Conservation (phyloP, 768 basidiomycete genomes). For the Butyriboletus loyo region DNA sequence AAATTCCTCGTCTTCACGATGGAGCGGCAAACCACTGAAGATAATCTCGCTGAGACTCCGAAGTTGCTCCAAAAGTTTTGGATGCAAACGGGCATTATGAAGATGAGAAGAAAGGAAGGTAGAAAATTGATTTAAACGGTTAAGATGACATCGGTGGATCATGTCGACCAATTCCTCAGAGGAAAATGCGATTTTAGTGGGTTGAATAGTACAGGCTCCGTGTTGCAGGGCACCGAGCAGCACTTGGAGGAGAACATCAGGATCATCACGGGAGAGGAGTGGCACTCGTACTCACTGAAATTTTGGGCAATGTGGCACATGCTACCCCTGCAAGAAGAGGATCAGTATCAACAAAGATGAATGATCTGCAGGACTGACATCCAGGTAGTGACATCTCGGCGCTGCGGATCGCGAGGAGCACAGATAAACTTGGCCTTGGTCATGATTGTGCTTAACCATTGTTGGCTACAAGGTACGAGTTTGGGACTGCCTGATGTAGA, state of each 20-base stretch:
- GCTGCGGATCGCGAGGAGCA: constrained; percentile 44
- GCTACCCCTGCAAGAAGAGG: constrained; percentile 58
- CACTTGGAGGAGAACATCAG: constrained; percentile 37
- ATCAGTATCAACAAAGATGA: constrained; percentile 27
- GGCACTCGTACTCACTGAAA: constrained; percentile 52
- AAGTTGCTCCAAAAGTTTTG: constrained; percentile 58
- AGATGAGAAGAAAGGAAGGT: constrained; percentile 66
- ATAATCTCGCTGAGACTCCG: constrained; percentile 58
- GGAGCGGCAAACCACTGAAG: constrained; percentile 62
- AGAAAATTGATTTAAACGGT: constrained; percentile 73
- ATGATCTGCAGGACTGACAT: constrained; percentile 50
- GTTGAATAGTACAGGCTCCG: constrained; percentile 70
- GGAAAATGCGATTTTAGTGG: constrained; percentile 60
- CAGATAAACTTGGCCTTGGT: constrained; percentile 57
- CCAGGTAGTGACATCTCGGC: constrained; percentile 68
- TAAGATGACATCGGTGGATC: constrained; percentile 64
- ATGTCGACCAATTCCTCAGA: constrained; percentile 70
- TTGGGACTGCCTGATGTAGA: constrained; percentile 84
- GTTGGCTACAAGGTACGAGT: constrained; percentile 67
- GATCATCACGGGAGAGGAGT: constrained; percentile 21
- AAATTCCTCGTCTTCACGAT: constrained; percentile 69
- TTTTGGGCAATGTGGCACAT: constrained; percentile 82
- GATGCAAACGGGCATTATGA: constrained; percentile 53
- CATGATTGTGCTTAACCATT: constrained; percentile 61
- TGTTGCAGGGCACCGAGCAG: constrained; percentile 69